Percentiles rank a stretch among this genome's conserved stretches.
These are phyloP conservation scores for Draba incana DNA, from an alignment of 345 rosid genomes.

Conservation along the genomic window DNA sequence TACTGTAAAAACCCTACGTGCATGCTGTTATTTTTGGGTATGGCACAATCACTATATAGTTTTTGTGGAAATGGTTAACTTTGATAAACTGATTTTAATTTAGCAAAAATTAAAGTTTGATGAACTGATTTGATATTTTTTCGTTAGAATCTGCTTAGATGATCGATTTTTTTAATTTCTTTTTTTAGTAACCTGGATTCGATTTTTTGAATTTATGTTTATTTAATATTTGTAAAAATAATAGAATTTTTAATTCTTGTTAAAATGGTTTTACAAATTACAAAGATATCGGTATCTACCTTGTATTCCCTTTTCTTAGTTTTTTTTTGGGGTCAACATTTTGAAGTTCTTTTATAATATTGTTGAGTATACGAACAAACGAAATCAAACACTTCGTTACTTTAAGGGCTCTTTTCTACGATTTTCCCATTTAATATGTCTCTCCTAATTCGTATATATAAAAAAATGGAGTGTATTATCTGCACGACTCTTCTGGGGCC, in stretches of 20 bases:
- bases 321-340: no score
- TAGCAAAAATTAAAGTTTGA: no score
- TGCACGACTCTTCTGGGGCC: conserved; percentile 24
- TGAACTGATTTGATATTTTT: not conserved
- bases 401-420: no score
- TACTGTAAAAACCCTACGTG: conserved; percentile 7
- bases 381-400: no score
- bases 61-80: not conserved
- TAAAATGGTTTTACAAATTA: not conserved
- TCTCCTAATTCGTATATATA: not conserved
- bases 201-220: not conserved
- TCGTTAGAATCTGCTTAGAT: not conserved
- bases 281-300: not conserved
- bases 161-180: not conserved
- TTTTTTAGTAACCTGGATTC: not conserved
- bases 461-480: not conserved
- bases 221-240: not conserved
- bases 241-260: not conserved
- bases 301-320: no score
- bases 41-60: not conserved
- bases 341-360: no score
- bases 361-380: no score
- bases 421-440: not conserved
- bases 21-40: not conserved
- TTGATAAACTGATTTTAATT: not conserved